A percentile compares a stretch with the other conserved stretches of the same genome.
phyloP scores from a whole-genome alignment of 2,329 filamentous ascomycete genomes.

The Aureobasidium sp. region DNA sequence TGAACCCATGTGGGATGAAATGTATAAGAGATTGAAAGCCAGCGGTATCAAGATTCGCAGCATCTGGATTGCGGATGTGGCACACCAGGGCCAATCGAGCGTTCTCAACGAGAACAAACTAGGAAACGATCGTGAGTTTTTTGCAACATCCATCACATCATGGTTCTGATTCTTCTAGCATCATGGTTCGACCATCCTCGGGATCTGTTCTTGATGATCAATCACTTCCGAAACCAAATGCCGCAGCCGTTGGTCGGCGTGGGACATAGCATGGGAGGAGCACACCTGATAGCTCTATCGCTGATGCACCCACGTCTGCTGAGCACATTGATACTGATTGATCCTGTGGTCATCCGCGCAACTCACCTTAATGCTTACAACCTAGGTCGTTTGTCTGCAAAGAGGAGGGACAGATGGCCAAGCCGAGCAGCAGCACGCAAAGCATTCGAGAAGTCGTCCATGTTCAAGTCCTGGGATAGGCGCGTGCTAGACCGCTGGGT shows the following conservation, averaged over 20 bases:
- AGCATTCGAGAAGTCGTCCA: constrained; percentile 58
- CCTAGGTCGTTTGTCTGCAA: constrained; percentile 53
- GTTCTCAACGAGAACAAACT: constrained; percentile 65
- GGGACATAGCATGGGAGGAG: constrained; percentile 82
- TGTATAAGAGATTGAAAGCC: constrained; percentile 50
- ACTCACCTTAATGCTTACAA: constrained; percentile 29
- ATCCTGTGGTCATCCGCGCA: constrained; percentile 62
- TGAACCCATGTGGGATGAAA: constrained; percentile 82
- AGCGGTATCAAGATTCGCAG: constrained; percentile 62
- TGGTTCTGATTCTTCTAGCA: constrained; percentile 40
- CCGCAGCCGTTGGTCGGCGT: constrained; percentile 74
- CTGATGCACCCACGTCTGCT: constrained; percentile 75
- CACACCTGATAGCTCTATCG: constrained; percentile 61
- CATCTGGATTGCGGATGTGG: constrained; percentile 88
- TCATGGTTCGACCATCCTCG: constrained; percentile 79
- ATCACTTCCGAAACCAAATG: constrained; percentile 69
- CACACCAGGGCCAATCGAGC: constrained; percentile 72
- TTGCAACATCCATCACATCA: not conserved
- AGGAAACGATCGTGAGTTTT: constrained; percentile 69
- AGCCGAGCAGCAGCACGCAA: constrained; percentile 59
- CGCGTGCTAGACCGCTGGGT: constrained; percentile 70
- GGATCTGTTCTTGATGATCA: constrained; percentile 78
- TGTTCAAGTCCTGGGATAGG: constrained; percentile 76
- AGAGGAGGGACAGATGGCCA: constrained; percentile 74
- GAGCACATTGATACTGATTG: constrained; percentile 65